Evolutionary conservation across 2,329 filamentous ascomycete genomes (phyloP).

Genomic region (Lecanicillium sp.): DNA sequence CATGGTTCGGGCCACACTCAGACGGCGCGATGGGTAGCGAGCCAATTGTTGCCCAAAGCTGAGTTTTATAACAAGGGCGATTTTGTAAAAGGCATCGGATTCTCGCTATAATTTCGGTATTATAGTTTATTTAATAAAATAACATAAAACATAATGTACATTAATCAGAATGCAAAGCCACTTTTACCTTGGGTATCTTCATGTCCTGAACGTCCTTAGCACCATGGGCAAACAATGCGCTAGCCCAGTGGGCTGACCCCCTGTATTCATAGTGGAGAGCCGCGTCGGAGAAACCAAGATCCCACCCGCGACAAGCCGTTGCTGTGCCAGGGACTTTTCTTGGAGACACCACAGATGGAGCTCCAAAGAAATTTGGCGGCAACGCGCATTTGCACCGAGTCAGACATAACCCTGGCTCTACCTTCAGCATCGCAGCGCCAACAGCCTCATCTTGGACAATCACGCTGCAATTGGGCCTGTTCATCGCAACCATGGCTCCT

Average conservation of each 20-base stretch:
- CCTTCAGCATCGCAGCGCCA: too few relatives aligned
- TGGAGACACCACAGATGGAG: not conserved
- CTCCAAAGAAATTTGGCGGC: slow-evolving; percentile 7
- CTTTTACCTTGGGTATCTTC: too few relatives aligned
- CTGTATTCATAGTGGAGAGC: slow-evolving; percentile 1
- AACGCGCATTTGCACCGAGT: not conserved
- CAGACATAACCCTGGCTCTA: too few relatives aligned
- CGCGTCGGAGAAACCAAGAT: slow-evolving; percentile 6
- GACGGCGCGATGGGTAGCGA: slow-evolving; percentile 54
- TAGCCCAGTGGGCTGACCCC: not conserved
- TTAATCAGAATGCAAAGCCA: too few relatives aligned
- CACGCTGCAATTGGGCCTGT: not conserved
- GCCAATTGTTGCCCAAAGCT: slow-evolving; percentile 39
- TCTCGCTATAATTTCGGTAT: slow-evolving; percentile 15
- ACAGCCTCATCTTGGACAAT: not conserved
- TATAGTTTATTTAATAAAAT: too few relatives aligned
- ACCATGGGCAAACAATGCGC: too few relatives aligned
- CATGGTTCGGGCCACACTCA: slow-evolving; percentile 47
- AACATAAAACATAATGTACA: too few relatives aligned
- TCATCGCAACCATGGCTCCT: slow-evolving; percentile 46
- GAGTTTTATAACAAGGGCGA: slow-evolving; percentile 44
- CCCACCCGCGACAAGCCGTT: slow-evolving; percentile 2
- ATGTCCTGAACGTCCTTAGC: too few relatives aligned
- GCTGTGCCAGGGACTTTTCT: slow-evolving; percentile 8
- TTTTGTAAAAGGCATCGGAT: slow-evolving; percentile 39